These are phyloP conservation scores for Podaxis mareebaensis DNA, from an alignment of 768 basidiomycete genomes.

Conservation along the genomic window DNA sequence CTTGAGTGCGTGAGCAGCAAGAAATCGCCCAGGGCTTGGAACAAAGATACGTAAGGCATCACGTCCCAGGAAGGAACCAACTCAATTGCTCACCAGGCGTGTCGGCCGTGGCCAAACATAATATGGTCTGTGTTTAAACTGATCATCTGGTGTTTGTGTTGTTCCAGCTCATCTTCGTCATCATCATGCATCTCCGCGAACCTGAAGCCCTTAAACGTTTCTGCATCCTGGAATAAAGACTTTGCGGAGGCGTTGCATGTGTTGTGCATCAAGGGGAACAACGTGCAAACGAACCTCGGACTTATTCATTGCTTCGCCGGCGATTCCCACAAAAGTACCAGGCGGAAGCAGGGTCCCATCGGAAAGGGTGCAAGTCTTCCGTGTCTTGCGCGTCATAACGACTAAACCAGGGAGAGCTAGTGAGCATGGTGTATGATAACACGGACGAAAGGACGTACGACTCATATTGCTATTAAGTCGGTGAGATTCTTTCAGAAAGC, in stretches of 20 bases:
- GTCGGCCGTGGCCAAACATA: conserved; percentile 39
- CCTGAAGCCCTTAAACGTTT: conserved; percentile 37
- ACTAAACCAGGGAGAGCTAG: background rate
- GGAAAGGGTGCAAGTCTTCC: conserved; percentile 39
- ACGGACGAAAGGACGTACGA: background rate
- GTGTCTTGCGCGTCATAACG: conserved; percentile 28
- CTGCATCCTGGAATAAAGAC: conserved; percentile 28
- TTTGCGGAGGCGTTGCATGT: background rate
- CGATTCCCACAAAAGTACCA: conserved; percentile 31
- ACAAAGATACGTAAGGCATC: background rate
- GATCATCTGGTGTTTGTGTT: conserved; percentile 34
- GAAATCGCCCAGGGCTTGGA: conserved; percentile 41
- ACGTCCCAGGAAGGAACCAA: background rate
- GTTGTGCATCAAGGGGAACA: background rate
- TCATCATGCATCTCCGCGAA: conserved; percentile 30
- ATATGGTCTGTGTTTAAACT: conserved; percentile 32
- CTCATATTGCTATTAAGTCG: conserved; percentile 13
- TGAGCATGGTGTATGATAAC: no score
- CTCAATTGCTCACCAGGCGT: conserved; percentile 27
- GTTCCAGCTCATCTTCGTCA: conserved; percentile 12
- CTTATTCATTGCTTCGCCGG: conserved; percentile 24
- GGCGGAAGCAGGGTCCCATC: conserved; percentile 39
- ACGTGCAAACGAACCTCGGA: conserved; percentile 9
- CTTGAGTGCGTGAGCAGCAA: conserved; percentile 41
- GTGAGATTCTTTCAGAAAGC: conserved; percentile 43